Evolutionary conservation across 768 basidiomycete genomes (phyloP).

Genomic region (Boletus subcaerulescens): DNA sequence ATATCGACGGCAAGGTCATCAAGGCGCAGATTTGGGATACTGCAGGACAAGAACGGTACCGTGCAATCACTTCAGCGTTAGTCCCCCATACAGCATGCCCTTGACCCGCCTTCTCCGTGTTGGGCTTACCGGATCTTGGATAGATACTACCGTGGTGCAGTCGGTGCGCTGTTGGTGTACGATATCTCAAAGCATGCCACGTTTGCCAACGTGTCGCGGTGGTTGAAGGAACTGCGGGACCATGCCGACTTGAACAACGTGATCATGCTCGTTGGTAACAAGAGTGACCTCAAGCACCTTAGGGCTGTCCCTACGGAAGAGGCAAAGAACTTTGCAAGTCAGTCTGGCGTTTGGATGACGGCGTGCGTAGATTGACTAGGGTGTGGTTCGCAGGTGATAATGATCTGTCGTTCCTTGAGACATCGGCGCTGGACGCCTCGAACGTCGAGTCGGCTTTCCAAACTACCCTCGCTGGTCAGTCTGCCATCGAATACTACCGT

Average conservation of each 20-base stretch:
- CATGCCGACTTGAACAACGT: slow-evolving; percentile 93
- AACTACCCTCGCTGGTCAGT: slow-evolving; percentile 85
- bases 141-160: slow-evolving; percentile 97
- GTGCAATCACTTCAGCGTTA: slow-evolving; percentile 95
- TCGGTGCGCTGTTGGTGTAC: slow-evolving; percentile 89
- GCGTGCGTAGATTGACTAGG: neutral
- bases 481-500: neutral
- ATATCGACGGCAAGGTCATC: slow-evolving; percentile 93
- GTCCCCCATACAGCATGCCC: slow-evolving; percentile 20
- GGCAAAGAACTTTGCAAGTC: slow-evolving; percentile 87
- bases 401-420: slow-evolving; percentile 93
- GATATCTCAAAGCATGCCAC: slow-evolving; percentile 94
- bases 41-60: slow-evolving; percentile 96
- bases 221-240: slow-evolving; percentile 96
- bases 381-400: slow-evolving; percentile 66
- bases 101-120: neutral
- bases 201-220: slow-evolving; percentile 90
- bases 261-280: slow-evolving; percentile 96
- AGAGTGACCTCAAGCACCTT: slow-evolving; percentile 98
- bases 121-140: slow-evolving; percentile 1
- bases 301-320: slow-evolving; percentile 97
- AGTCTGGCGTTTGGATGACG: slow-evolving; percentile 29
- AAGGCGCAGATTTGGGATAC: slow-evolving; percentile 99
- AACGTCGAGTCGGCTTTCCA: slow-evolving; percentile 99
- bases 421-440: slow-evolving; percentile 98